A percentile compares a stretch with the other conserved stretches of the same genome.
Evolutionary conservation across 1,139 yeast species (phyloP).

Genomic region (Taiozyma onychis): DNA sequence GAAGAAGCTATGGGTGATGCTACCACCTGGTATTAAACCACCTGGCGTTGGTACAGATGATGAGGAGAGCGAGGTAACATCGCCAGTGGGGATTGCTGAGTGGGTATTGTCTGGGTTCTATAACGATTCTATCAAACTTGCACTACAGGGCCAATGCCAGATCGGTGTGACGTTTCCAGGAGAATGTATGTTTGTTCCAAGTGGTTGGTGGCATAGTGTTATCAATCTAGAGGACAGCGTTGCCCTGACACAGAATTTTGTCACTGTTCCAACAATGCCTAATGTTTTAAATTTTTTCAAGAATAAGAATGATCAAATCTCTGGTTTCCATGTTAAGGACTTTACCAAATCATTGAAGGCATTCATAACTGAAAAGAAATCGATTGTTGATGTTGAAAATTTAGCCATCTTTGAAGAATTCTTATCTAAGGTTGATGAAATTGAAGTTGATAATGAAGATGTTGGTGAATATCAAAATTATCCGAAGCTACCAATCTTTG

Average conservation of each 20-base stretch:
- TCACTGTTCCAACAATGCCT: conserved; percentile 55
- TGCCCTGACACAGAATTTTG: conserved; percentile 84
- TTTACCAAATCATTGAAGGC: conserved; percentile 36
- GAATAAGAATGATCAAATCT: conserved; percentile 61
- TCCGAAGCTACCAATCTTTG: conserved; percentile 50
- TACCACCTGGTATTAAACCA: conserved; percentile 70
- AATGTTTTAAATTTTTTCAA: conserved; percentile 63
- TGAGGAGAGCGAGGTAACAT: conserved; percentile 84
- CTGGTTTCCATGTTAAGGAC: conserved; percentile 66
- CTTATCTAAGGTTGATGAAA: conserved; percentile 19
- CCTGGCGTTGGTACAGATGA: conserved; percentile 81
- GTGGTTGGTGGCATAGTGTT: conserved; percentile 96
- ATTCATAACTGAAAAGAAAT: conserved; percentile 19
- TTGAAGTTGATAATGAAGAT: conserved; percentile 30
- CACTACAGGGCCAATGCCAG: conserved; percentile 37
- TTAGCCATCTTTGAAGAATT: conserved; percentile 21
- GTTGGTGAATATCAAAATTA: conserved; percentile 31
- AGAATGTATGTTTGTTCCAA: conserved; percentile 83
- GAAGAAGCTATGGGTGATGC: conserved; percentile 81
- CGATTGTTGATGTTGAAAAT: conserved; percentile 13
- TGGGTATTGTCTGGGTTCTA: conserved; percentile 84
- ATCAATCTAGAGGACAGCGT: conserved; percentile 75
- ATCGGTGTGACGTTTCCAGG: conserved; percentile 78
- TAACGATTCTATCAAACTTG: conserved; percentile 43
- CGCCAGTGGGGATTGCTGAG: conserved; percentile 86